Conservation (phyloP, 164 flowering plant genomes). For the Tinospora cordifolia region DNA sequence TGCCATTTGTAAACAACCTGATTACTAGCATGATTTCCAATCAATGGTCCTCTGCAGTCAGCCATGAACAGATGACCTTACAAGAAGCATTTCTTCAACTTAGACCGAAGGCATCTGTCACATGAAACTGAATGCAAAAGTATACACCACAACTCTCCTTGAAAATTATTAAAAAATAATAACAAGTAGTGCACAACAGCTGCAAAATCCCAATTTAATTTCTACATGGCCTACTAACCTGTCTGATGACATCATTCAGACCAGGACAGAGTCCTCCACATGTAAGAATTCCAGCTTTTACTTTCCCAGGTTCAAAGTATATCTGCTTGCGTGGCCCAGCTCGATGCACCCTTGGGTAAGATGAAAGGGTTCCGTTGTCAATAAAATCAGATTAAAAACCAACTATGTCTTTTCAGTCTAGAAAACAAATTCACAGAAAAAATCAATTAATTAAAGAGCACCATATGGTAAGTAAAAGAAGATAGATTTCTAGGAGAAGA, state of each 20-base stretch:
- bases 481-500: background rate
- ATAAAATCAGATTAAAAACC: background rate
- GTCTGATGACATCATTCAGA: conserved; percentile 35
- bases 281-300: conserved; percentile 31
- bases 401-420: background rate
- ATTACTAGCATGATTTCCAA: conserved; percentile 1
- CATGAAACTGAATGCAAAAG: conserved; percentile 5
- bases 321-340: conserved; percentile 33
- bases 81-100: conserved; percentile 1
- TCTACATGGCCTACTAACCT: conserved; percentile 17
- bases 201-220: background rate
- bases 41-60: background rate
- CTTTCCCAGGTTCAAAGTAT: conserved; percentile 29
- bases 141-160: background rate
- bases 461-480: background rate
- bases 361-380: conserved; percentile 7
- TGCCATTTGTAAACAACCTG: background rate
- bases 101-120: background rate
- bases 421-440: conserved; percentile 2
- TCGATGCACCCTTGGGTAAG: conserved; percentile 26
- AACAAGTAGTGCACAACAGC: background rate
- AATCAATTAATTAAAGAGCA: background rate
- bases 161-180: background rate
- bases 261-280: conserved; percentile 39
- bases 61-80: background rate